These are phyloP conservation scores for Yarrowia phangngaensis DNA, from an alignment of 805 yeast genomes.

Conservation along the genomic window DNA sequence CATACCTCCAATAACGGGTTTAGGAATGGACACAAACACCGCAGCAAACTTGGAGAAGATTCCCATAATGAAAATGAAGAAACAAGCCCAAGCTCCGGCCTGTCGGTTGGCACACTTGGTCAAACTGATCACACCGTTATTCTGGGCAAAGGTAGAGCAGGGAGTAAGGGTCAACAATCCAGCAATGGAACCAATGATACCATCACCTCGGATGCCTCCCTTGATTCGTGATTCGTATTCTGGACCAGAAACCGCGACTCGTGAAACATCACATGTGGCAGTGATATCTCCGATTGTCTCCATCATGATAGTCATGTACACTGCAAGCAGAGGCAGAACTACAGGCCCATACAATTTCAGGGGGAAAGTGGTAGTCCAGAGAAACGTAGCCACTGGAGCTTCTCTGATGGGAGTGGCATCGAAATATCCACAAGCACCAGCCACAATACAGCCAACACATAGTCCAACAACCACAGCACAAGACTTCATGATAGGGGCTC, in stretches of 20 bases:
- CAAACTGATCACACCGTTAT: constrained; percentile 89
- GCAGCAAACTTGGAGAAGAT: constrained; percentile 83
- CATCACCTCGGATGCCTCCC: constrained; percentile 91
- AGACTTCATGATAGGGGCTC: constrained; percentile 90
- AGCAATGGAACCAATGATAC: constrained; percentile 70
- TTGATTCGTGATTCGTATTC: constrained; percentile 79
- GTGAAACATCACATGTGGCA: constrained; percentile 87
- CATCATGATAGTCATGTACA: constrained; percentile 78
- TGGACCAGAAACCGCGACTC: constrained; percentile 78
- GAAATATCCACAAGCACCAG: constrained; percentile 86
- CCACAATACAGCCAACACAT: constrained; percentile 84
- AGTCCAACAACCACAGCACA: constrained; percentile 88
- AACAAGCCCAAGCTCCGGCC: constrained; percentile 76
- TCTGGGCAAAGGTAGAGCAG: constrained; percentile 88
- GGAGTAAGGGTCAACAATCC: constrained; percentile 85
- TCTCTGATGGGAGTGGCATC: constrained; percentile 51
- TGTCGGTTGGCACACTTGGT: constrained; percentile 86
- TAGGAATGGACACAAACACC: constrained; percentile 79
- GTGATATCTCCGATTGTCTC: constrained; percentile 94
- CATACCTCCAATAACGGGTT: constrained; percentile 84
- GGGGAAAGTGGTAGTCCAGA: constrained; percentile 84
- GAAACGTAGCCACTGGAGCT: constrained; percentile 79
- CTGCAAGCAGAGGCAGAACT: constrained; percentile 79
- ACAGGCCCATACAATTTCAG: constrained; percentile 76
- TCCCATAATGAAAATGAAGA: constrained; percentile 82